These are phyloP conservation scores for Avena eriantha DNA, from an alignment of 176 grass and related monocot genomes.

Conservation along the genomic window DNA sequence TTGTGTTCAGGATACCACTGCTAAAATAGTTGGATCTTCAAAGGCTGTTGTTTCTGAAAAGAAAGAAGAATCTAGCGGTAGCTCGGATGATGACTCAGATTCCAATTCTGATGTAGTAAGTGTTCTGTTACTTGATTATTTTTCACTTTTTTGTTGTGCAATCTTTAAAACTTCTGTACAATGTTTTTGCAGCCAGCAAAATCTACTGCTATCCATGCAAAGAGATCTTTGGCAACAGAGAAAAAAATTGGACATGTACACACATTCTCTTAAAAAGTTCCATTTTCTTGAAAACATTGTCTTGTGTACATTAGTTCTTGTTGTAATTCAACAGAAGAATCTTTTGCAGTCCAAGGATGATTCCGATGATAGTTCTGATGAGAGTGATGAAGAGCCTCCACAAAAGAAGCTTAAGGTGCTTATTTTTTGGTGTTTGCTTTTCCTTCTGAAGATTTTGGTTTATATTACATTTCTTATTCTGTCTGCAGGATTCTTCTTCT, in stretches of 20 bases:
- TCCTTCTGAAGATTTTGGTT: not conserved
- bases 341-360: slow-evolving; percentile 41
- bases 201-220: slow-evolving; percentile 23
- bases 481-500: too few relatives aligned
- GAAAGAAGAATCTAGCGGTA: too few relatives aligned
- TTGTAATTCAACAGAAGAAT: not conserved
- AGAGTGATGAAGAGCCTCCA: slow-evolving; percentile 59
- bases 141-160: too few relatives aligned
- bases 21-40: too few relatives aligned
- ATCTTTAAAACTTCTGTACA: not conserved
- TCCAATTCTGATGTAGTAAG: too few relatives aligned
- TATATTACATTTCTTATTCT: not conserved
- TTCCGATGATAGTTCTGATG: slow-evolving; percentile 57
- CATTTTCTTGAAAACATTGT: slow-evolving; percentile 12
- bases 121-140: too few relatives aligned
- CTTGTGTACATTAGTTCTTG: slow-evolving; percentile 16
- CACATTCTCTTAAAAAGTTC: slow-evolving; percentile 23
- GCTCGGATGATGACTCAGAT: too few relatives aligned
- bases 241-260: slow-evolving; percentile 51
- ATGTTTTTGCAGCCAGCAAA: slow-evolving; percentile 50
- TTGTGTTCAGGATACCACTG: too few relatives aligned
- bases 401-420: slow-evolving; percentile 62
- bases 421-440: slow-evolving; percentile 4
- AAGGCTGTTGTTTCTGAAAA: too few relatives aligned
- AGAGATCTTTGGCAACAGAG: slow-evolving; percentile 42